Evolutionary conservation across 2,329 filamentous ascomycete genomes (phyloP), one percentile per base, ranked within the genome.

Genomic region (Penicillium sp.): DNA sequence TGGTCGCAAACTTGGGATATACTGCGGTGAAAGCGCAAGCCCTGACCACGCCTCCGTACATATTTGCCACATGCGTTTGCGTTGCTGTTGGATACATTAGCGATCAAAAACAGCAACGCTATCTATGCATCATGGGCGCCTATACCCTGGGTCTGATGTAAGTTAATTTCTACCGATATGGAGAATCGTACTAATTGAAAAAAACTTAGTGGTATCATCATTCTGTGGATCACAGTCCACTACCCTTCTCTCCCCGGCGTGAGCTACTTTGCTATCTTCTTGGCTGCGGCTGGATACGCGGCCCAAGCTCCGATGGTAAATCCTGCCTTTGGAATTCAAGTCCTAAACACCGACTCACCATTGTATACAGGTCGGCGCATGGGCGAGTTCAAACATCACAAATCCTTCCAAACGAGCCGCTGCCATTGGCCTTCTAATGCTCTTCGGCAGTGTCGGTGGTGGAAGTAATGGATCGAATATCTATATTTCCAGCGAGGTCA

Each of bases 1-100:
- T 70, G 57, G 56, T 71, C 47, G 60, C 59, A 26, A 64, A 64
- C 59, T 55, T 71, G 37, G 69, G 69, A 2, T 70, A 69, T 57
- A 63, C 63, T 10, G 58, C 67, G 5, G 56, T 63, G 31, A 63
- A 60, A 21, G 69, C 69, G 3, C 69, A 70, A 59, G 65, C 64
- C 21, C 37, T 71, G 48, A 70, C 62, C 33, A 60, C 61, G 8
- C 69, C 69, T 21, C 69, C 69, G 58, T 80, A 80, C 48, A 75
- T 79, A 52, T 80, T 80, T 19, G 56, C 78, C 70, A 61, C 72
- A 65, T 48, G 70, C 60, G 21, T 74, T 63, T 14, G 75, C 65
- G 1, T 69, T 66, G 67, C 51, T 58, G 49, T 39, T 60, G 11
- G 73, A 69, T 22, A 75, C 71, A 56, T 33, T 76, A 74, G 55